Conservation (phyloP, 345 rosid species). For the Dipteronia sinensis region DNA sequence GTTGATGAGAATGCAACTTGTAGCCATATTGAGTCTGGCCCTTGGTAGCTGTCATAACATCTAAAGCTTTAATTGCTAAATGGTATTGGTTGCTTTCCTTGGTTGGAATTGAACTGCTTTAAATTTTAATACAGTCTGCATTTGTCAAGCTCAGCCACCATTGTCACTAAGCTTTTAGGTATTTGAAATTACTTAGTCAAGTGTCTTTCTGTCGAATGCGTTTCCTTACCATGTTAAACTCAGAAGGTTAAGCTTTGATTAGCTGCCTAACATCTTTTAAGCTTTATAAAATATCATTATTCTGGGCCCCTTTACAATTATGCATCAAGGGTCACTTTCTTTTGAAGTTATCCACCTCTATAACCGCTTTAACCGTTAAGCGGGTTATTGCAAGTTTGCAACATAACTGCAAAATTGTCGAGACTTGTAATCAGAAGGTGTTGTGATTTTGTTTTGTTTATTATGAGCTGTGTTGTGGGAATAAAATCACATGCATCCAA, state of each 20-base stretch:
- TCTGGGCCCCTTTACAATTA: not conserved
- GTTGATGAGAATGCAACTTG: too few species aligned
- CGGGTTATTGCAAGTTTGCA: not conserved
- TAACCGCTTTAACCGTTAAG: slow-evolving; percentile 6
- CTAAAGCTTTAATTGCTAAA: slow-evolving; percentile 2
- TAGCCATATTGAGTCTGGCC: too few species aligned
- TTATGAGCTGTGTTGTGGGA: not conserved
- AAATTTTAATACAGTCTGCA: not conserved
- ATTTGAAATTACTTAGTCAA: not conserved
- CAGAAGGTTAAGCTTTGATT: not conserved
- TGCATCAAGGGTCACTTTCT: not conserved
- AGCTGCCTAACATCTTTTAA: not conserved
- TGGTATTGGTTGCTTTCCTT: not conserved
- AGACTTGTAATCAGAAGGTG: not conserved
- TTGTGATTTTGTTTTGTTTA: not conserved
- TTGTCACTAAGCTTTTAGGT: not conserved
- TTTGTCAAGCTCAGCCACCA: not conserved
- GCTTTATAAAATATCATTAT: not conserved
- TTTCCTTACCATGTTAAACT: not conserved
- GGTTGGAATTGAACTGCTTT: not conserved
- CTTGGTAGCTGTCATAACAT: slow-evolving; percentile 5
- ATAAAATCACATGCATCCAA: not conserved
- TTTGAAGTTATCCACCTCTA: not conserved
- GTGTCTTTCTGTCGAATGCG: not conserved
- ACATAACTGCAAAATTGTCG: not conserved